Base-by-base conservation (phyloP, 768 basidiomycete species). In the Hysterangium stoloniferum region DNA sequence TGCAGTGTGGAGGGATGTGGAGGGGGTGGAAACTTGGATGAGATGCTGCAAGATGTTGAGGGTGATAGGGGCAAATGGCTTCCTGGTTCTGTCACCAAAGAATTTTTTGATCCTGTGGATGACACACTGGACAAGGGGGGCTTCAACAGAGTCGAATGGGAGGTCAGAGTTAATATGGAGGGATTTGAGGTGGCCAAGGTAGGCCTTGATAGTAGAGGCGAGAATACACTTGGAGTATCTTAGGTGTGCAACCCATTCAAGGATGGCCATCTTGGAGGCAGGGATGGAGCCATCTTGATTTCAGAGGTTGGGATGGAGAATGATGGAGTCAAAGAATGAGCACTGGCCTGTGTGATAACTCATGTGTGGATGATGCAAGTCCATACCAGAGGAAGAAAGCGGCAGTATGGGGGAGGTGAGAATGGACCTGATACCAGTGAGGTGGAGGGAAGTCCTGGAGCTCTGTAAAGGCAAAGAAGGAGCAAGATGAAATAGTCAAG, bases 291-390 rank as follows among this genome's bases (percentile, higher is more conserved):
- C 47, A 28, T 43, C 41, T n/a, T 2, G 7, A 24, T 54, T 53
- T 17, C 6, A 15, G 52, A 54, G 43, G 25, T 46, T 45, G 62
- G 67, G 27, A 62, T 52, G 5, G 19, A 4, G 7, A 15, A 43
- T 17, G 41, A 43, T 27, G 15, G 27, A 43, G 17, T 43, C 19
- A 41, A 66, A 45, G 54, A 61, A 70, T 1, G 60, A 66, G 1
- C 54, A 45, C 43, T 68, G 66, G 4, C 66, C 65, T 0, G 66
- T 57, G 11, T 54, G 52, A 51, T 70, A 68, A 5, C 61, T 59
- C 24, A 54, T 59, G 55, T 24, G 68, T 68, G 34, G 56, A 61
- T 20, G 61, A 49, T 6, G 64, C 58, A 34, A 66, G 59, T 1
- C 65, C 62, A 42, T 67, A 60, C 62, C 60, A 67, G 15, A 67